Evolutionary conservation across 768 basidiomycete species (phyloP).

Genomic region (Podaxis pistillaris): DNA sequence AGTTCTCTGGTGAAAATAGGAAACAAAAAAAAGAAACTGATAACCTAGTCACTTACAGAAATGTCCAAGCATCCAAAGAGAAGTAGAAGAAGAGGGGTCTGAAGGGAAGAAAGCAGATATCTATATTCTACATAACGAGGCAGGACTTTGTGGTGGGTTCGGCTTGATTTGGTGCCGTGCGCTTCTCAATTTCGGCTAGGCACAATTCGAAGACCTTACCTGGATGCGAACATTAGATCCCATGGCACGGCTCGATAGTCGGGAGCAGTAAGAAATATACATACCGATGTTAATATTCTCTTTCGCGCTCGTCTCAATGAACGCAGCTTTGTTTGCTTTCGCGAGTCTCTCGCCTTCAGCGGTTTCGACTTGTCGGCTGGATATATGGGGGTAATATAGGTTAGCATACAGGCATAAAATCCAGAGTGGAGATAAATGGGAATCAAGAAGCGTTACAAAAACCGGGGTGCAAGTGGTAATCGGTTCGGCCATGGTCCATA

Average conservation of each 20-base stretch:
- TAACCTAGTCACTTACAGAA: neutral
- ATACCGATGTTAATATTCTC: constrained; percentile 82
- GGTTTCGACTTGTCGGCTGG: constrained; percentile 68
- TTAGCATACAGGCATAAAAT: constrained; percentile 19
- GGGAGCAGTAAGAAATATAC: constrained; percentile 31
- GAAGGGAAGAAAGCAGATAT: constrained; percentile 4
- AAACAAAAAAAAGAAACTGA: neutral
- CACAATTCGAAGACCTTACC: constrained; percentile 85
- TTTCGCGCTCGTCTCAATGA: constrained; percentile 89
- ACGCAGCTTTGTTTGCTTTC: constrained; percentile 67
- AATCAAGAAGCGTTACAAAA: constrained; percentile 23
- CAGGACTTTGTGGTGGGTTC: constrained; percentile 38
- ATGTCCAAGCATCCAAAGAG: neutral
- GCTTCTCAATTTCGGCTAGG: constrained; percentile 80
- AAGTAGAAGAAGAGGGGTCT: neutral
- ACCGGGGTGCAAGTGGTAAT: constrained; percentile 20
- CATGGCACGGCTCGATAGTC: neutral
- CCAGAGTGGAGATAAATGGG: too few species aligned
- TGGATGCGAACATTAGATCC: constrained; percentile 24
- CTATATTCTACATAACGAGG: constrained; percentile 35
- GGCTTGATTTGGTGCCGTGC: constrained; percentile 48
- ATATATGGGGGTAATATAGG: constrained; percentile 1
- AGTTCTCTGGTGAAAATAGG: neutral
- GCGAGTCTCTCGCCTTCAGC: constrained; percentile 79
- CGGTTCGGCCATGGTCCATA: too few species aligned